Base-by-base conservation (phyloP, 2,329 filamentous ascomycete genomes). In the Colletotrichum kahawae region DNA sequence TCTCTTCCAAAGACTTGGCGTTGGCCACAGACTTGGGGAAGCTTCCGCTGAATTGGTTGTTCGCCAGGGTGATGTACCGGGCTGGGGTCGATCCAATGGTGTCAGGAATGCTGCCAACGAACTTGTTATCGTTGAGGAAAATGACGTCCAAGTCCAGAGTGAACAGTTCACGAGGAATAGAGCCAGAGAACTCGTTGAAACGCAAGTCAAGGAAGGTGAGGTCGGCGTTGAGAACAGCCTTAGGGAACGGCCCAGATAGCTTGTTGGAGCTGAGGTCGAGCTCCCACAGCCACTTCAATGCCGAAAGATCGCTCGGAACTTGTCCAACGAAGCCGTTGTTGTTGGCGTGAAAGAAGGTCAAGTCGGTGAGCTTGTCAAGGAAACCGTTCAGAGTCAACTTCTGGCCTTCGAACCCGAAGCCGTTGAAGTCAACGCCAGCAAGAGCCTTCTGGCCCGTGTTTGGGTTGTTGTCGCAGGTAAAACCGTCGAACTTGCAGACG, bases 301-400 rank as follows among this genome's bases (percentile, higher is more conserved):
- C 63, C 24, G 69, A 51, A 27, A 71, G 54, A n/a, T 60, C 62
- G 24, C 60, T 71, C 7, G 69, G 69, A 18, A 71, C 13, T 14
- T 33, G 27, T 59, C 69, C 69, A 31, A 64, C 48, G 36, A 71
- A 71, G 5, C 34, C 51, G 69, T 71, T 71, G 54, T 24, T 34
- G 63, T 67, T 60, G 34, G 63, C 69, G 54, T 71, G 69, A 51
- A 71, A 71, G 27, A 67, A 54, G 63, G 63, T 36, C 48, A 71
- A 43, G 18, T 71, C 69, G 13, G 63, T 67, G 48, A 71, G 51
- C 69, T 71, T 67, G 33, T 71, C 54, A 21, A 71, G 33, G 27
- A 71, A 71, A n/a, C 63, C 69, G 7, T 67, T 54, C 4, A 71
- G 63, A 16, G 27, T 34, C 13, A 71, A 21, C 16, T 14, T 18